Evolutionary conservation across 2,329 filamentous ascomycete species (phyloP), one percentile per base, ranked within the genome.

Genomic region (Aspergillus latus): DNA sequence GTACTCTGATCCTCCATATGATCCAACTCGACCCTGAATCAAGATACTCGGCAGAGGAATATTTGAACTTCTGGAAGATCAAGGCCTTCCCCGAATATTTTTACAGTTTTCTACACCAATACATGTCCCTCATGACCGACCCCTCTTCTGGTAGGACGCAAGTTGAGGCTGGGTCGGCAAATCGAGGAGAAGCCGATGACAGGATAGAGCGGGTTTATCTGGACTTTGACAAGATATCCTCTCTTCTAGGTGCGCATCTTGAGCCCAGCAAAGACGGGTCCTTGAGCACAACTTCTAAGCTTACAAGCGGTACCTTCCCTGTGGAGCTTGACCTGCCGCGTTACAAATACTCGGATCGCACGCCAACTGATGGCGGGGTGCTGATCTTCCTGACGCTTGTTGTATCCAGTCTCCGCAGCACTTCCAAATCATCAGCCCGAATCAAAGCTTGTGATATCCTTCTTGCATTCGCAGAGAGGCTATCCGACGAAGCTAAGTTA

Each of bases 191-290:
- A 72, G 87, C 92, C 1, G 94, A 99, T 72, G 92, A 97, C 63
- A 85, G 94, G 42, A 97, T 99, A 67, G 91, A 97, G 66, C 86
- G 92, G 43, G 88, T 99, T 0, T 97, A 89, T 68, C 85, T 89
- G 64, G 94, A 99, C 68, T 97, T 97, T 74, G 94, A 99, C 72
- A 99, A 97, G 72, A 96, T 99, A 51, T 92, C 93, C 0, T 96
- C 95, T 69, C 95, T 96, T 56, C 81, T 99, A 1, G 92, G 90
- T 11, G 91, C 91, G 59, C 83, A 84, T 29, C 79, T 86, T 43
- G 80, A 80, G 40, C 74, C 76, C 45, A 67, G 73, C 32, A 67
- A 66, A 37, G 61, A 69, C 55, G 65, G 64, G 46, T 72, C 70
- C 13, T 68, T 68, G 39, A 54, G 60, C 49, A 63, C 66, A 3